Evolutionary conservation across 2,329 filamentous ascomycete genomes (phyloP).

Genomic region (Exophiala dermatitidis): DNA sequence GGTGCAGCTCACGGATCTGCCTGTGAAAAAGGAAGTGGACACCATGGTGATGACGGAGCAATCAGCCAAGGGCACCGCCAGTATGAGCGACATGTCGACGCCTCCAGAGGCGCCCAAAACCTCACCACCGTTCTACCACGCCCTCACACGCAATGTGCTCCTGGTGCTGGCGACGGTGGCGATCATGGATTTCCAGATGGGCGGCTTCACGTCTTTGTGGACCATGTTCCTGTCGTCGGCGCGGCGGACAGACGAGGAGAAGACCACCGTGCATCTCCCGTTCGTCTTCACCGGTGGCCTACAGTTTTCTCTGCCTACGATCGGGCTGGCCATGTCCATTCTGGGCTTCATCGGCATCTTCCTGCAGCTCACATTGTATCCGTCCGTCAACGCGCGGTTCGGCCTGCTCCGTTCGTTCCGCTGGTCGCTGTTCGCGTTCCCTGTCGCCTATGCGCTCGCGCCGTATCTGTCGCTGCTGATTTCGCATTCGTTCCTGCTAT

Average conservation of each 20-base stretch:
- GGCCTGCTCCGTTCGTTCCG: constrained; percentile 64
- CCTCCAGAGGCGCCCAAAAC: constrained; percentile 1
- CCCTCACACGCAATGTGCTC: constrained; percentile 51
- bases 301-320: constrained; percentile 60
- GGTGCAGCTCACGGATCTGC: constrained; percentile 12
- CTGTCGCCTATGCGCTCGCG: constrained; percentile 61
- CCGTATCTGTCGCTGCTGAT: constrained; percentile 66
- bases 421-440: constrained; percentile 61
- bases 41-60: not conserved
- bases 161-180: constrained; percentile 56
- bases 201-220: constrained; percentile 68
- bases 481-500: constrained; percentile 49
- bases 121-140: constrained; percentile 39
- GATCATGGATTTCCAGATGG: constrained; percentile 66
- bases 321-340: constrained; percentile 68
- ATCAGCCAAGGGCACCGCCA: not conserved
- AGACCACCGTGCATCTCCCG: constrained; percentile 42
- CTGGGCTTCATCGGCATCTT: constrained; percentile 66
- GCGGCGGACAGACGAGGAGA: constrained; percentile 44
- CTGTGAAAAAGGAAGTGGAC: constrained; percentile 18
- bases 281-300: constrained; percentile 62
- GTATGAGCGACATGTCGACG: not conserved
- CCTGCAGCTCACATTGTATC: constrained; percentile 66
- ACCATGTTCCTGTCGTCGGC: constrained; percentile 70
- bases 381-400: constrained; percentile 56